phyloP scores from a whole-genome alignment of 75 land plant genomes.

The Pinus tabuliformis region DNA sequence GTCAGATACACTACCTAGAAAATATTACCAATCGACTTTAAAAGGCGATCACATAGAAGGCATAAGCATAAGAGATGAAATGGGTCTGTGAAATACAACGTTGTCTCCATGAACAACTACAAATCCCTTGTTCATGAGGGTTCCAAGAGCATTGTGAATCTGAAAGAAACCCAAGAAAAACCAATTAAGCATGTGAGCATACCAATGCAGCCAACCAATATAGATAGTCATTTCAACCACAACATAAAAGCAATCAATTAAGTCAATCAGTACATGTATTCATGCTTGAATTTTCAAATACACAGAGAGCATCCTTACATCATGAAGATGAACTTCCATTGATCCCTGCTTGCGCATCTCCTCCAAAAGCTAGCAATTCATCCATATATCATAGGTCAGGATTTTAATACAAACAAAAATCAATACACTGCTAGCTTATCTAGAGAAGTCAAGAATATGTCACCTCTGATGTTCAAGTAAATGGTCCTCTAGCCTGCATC shows the following conservation, averaged over 20 bases:
- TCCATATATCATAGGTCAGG: slow-evolving; percentile 5
- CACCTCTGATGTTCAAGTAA: slow-evolving; percentile 64
- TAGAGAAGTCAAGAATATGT: not conserved
- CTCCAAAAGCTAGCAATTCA: slow-evolving; percentile 62
- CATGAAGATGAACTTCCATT: slow-evolving; percentile 63
- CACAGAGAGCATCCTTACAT: slow-evolving; percentile 48
- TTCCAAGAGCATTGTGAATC: slow-evolving; percentile 69
- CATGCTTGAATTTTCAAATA: not conserved
- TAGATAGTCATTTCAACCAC: not conserved
- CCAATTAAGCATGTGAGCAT: slow-evolving; percentile 4
- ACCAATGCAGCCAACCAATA: not conserved
- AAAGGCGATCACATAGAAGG: too few species aligned
- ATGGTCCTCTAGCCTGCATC: slow-evolving; percentile 79
- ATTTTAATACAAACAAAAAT: not conserved
- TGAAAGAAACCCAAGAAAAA: slow-evolving; percentile 18
- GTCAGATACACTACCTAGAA: too few species aligned
- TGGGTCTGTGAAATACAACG: too few species aligned
- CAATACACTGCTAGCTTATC: not conserved
- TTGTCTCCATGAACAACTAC: slow-evolving; percentile 65
- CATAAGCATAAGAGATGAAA: too few species aligned
- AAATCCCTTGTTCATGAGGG: slow-evolving; percentile 74
- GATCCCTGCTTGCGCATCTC: slow-evolving; percentile 70
- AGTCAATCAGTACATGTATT: too few species aligned
- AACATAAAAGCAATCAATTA: not conserved
- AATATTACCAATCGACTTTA: too few species aligned